A percentile compares a stretch with the other conserved stretches of the same genome.
Conservation (phyloP, 106 monocot genomes). For the Hemerocallis citrina region DNA sequence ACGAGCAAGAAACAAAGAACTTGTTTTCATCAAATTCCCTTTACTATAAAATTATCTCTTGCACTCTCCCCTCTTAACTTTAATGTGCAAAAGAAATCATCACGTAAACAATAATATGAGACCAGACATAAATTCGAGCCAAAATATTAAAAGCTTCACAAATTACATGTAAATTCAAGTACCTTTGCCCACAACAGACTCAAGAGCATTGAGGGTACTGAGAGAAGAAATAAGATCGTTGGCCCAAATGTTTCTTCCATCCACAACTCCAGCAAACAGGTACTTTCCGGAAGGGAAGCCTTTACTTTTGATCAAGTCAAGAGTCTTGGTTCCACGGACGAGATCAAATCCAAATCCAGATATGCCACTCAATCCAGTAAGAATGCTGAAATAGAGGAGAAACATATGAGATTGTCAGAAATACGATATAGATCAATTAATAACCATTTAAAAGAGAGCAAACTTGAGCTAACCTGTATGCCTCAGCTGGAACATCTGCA, state of each 20-base stretch:
- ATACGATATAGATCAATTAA: too few species aligned
- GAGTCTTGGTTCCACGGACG: slow-evolving; percentile 24
- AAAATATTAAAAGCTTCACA: not conserved
- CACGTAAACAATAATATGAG: not conserved
- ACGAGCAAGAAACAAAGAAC: not conserved
- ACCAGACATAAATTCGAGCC: not conserved
- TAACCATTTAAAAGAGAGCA: too few species aligned
- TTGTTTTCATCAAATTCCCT: not conserved
- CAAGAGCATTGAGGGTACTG: slow-evolving; percentile 3
- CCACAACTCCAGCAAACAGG: slow-evolving; percentile 21
- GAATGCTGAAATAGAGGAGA: slow-evolving; percentile 9
- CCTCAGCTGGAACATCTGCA: slow-evolving; percentile 60
- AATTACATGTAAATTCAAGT: not conserved
- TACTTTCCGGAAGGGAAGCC: slow-evolving; percentile 22
- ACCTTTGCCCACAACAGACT: slow-evolving; percentile 22
- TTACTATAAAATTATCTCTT: not conserved
- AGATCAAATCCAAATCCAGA: slow-evolving; percentile 17
- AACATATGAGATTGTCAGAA: too few species aligned
- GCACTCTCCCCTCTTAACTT: too few species aligned
- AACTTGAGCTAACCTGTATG: slow-evolving; percentile 77
- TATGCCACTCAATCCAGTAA: slow-evolving; percentile 10
- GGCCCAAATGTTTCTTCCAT: slow-evolving; percentile 23
- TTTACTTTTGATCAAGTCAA: slow-evolving; percentile 21
- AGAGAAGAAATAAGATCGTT: slow-evolving; percentile 19
- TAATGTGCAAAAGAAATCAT: too few species aligned